Base-by-base conservation (phyloP, 2,329 filamentous ascomycete species). In the Alternaria conjuncta region DNA sequence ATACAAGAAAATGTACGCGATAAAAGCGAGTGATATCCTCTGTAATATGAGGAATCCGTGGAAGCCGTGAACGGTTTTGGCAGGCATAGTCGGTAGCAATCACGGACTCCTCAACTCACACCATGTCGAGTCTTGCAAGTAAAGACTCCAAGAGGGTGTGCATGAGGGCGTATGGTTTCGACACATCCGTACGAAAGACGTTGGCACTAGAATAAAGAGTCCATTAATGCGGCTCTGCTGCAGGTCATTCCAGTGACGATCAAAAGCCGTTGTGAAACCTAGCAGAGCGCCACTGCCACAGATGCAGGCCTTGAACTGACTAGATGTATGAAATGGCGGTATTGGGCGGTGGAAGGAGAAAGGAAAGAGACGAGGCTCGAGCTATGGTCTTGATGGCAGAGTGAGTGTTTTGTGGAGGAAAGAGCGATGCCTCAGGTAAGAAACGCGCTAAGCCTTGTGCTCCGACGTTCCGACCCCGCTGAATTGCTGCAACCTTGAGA, bases 151-250 rank as follows among this genome's bases (percentile, higher is more conserved):
- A 13, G 6, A 11, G 15, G 21, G 21, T 21, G 20, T 28, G 23
- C 46, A 28, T 50, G 46, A 30, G 26, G 20, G n/a, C 20, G 43
- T 36, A 21, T n/a, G 26, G 21, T 21, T 45, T 45, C n/a, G 21
- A 44, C n/a, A 43, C 20, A 18, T 5, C 30, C 12, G 20, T n/a
- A 32, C 4, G 6, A 51, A 32, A 51, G 49, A 51, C 49, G 49
- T 51, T 51, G 28, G 28, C 28, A 51, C 49, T 30, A 32, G 49
- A 30, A 32, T 32, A 46, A 46, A 62, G n/a, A 55, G 41, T 55
- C 26, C 56, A 62, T 53, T 36, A 55, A 63, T 65, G 63, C 59
- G 63, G 63, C 63, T 65, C 63, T 65, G 60, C 60, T 50, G 63
- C 55, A 60, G 60, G 60, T 46, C 15, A n/a, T 26, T 25, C 4